phyloP scores from a whole-genome alignment of 1,284 basidiomycete genomes.

The Thecaphora thlaspeos region DNA sequence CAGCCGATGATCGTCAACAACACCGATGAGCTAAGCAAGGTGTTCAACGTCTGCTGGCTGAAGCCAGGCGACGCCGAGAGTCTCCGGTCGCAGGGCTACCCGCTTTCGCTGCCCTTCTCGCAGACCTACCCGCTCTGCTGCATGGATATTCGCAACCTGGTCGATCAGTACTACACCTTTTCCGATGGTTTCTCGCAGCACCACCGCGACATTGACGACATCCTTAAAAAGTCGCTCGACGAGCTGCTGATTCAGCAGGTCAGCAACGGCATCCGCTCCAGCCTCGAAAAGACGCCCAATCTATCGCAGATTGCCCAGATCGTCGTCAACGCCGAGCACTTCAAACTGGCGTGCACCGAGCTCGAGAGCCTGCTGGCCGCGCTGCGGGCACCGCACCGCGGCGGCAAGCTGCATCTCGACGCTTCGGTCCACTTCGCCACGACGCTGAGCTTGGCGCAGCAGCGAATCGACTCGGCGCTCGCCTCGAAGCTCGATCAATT shows the following conservation, averaged over 20 bases:
- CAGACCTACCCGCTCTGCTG: slow-evolving; percentile 92
- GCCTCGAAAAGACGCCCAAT: slow-evolving; percentile 69
- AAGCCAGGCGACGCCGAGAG: slow-evolving; percentile 59
- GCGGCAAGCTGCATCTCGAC: slow-evolving; percentile 73
- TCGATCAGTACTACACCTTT: slow-evolving; percentile 95
- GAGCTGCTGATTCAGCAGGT: slow-evolving; percentile 78
- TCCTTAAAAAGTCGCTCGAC: slow-evolving; percentile 88
- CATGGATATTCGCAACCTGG: slow-evolving; percentile 89
- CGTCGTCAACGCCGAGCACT: slow-evolving; percentile 88
- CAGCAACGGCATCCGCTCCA: slow-evolving; percentile 71
- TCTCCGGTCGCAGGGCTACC: slow-evolving; percentile 62
- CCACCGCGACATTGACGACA: slow-evolving; percentile 85
- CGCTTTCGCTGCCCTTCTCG: slow-evolving; percentile 85
- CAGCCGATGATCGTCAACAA: slow-evolving; percentile 83
- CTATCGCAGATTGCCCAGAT: slow-evolving; percentile 94
- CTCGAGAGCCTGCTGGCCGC: slow-evolving; percentile 81
- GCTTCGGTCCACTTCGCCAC: slow-evolving; percentile 70
- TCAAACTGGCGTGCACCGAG: slow-evolving; percentile 80
- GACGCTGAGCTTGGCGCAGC: slow-evolving; percentile 71
- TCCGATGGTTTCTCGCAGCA: slow-evolving; percentile 90
- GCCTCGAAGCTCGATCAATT: slow-evolving; percentile 93
- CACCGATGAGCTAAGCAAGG: slow-evolving; percentile 70
- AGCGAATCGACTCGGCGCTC: slow-evolving; percentile 79
- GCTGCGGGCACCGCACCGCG: slow-evolving; percentile 70
- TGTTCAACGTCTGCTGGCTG: slow-evolving; percentile 84